These are phyloP conservation scores for Colletotrichum tabaci DNA, from an alignment of 2,329 filamentous ascomycete genomes.

Conservation along the genomic window DNA sequence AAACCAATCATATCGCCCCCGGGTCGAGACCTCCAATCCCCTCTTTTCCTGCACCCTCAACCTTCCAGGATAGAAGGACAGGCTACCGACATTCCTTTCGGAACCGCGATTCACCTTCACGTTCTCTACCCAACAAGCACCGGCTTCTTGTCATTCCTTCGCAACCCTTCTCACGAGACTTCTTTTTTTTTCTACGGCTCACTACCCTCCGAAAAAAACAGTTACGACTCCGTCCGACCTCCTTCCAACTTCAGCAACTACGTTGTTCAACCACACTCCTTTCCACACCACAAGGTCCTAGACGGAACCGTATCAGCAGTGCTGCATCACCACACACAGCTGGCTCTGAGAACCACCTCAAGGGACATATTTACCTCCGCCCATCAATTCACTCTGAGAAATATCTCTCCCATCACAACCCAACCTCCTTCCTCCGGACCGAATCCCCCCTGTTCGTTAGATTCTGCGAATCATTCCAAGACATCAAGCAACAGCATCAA, in stretches of 20 bases:
- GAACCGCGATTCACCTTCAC: slow-evolving; percentile 27
- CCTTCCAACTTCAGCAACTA: slow-evolving; percentile 36
- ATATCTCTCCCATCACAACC: slow-evolving; percentile 15
- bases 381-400: slow-evolving; percentile 25
- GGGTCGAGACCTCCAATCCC: slow-evolving; percentile 30
- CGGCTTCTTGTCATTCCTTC: slow-evolving; percentile 43
- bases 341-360: slow-evolving; percentile 43
- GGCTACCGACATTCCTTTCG: slow-evolving; percentile 41
- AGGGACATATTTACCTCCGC: slow-evolving; percentile 30
- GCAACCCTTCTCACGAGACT: slow-evolving; percentile 31
- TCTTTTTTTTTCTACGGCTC: slow-evolving; percentile 34
- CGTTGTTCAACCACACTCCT: slow-evolving; percentile 46
- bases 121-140: slow-evolving; percentile 34
- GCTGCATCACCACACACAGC: slow-evolving; percentile 43
- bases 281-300: slow-evolving; percentile 43
- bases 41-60: slow-evolving; percentile 40
- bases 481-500: slow-evolving; percentile 26
- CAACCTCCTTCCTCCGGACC: slow-evolving; percentile 12
- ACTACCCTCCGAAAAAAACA: slow-evolving; percentile 34
- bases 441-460: slow-evolving; percentile 23
- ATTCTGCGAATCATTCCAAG: slow-evolving; percentile 36
- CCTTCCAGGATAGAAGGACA: slow-evolving; percentile 43
- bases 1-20: slow-evolving; percentile 33
- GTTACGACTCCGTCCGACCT: slow-evolving; percentile 41
- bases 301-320: slow-evolving; percentile 47